Evolutionary conservation across 148 eudicot species (phyloP).

Genomic region (Vaccinium macrocarpon): DNA sequence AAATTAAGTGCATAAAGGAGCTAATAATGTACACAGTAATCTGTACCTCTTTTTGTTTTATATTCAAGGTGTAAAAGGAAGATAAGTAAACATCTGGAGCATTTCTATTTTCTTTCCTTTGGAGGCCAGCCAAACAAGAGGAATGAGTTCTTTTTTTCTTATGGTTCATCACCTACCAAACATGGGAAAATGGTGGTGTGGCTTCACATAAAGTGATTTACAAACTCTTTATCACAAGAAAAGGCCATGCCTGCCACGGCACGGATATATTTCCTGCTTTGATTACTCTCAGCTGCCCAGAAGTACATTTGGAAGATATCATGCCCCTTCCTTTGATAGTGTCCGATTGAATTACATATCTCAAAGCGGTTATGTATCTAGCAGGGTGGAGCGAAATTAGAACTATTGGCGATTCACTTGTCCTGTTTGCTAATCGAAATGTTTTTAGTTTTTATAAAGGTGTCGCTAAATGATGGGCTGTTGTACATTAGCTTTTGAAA

Average conservation of each 20-base stretch:
- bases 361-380: background rate
- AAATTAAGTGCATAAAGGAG: no score
- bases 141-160: no score
- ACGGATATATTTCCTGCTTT: background rate
- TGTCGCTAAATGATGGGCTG: background rate
- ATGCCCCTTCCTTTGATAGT: background rate
- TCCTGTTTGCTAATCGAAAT: background rate
- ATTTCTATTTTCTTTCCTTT: no score
- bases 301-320: background rate
- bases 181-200: no score
- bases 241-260: background rate
- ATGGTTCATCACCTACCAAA: no score
- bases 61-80: no score
- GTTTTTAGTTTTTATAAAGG: background rate
- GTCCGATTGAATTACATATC: background rate
- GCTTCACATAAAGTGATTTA: background rate
- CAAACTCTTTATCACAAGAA: background rate
- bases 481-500: background rate
- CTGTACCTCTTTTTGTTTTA: no score
- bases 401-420: slow-evolving; percentile 38
- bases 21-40: no score
- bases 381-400: no score
- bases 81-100: no score
- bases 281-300: background rate
- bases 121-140: no score